Conservation (phyloP, 495 filamentous ascomycete species). For the Neurospora cerealis region DNA sequence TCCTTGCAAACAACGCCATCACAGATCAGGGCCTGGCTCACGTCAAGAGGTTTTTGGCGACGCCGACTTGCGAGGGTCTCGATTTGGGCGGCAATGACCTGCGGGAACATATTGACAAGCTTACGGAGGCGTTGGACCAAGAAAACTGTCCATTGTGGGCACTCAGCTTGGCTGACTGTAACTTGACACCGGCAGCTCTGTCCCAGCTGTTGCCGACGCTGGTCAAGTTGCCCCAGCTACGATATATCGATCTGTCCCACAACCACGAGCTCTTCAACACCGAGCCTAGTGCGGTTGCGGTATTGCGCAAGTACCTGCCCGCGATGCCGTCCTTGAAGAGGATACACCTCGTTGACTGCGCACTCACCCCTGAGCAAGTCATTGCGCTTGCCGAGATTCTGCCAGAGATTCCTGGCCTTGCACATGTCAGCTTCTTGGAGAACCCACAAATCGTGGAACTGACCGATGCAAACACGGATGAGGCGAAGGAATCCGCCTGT, state of each 20-base stretch:
- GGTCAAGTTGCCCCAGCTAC: constrained; percentile 59
- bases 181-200: constrained; percentile 60
- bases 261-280: constrained; percentile 72
- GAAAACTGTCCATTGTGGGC: constrained; percentile 59
- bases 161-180: constrained; percentile 80
- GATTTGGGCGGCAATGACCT: constrained; percentile 89
- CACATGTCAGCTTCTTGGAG: constrained; percentile 80
- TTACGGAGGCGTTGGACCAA: constrained; percentile 53
- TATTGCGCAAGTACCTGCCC: constrained; percentile 75
- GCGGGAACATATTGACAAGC: constrained; percentile 53
- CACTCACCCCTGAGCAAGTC: constrained; percentile 71
- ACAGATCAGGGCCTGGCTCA: constrained; percentile 63
- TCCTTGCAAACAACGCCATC: constrained; percentile 72
- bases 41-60: constrained; percentile 61
- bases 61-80: constrained; percentile 72
- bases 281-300: constrained; percentile 61
- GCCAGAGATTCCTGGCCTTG: constrained; percentile 71
- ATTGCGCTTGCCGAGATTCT: constrained; percentile 85
- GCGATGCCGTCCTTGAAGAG: constrained; percentile 72
- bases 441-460: constrained; percentile 63
- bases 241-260: constrained; percentile 84
- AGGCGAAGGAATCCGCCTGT: constrained; percentile 79
- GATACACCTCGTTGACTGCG: constrained; percentile 81
- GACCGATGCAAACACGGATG: constrained; percentile 58
- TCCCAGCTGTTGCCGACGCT: constrained; percentile 68